Base-by-base conservation (phyloP, 176 grass and related monocot species). In the Tillandsia leiboldiana region DNA sequence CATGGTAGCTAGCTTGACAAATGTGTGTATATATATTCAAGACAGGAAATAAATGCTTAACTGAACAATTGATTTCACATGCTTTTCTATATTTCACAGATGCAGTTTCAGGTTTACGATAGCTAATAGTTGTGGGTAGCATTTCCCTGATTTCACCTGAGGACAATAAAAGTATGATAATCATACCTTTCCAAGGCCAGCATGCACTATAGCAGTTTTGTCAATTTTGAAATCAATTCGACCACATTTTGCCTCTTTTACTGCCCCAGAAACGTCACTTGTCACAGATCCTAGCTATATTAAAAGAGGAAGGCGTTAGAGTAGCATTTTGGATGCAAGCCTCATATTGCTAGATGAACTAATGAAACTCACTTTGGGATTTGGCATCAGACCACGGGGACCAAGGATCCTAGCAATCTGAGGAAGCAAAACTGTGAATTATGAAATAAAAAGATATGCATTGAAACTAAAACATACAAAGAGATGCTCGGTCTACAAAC, bases 131-230 rank as follows among this genome's bases (percentile, higher is more conserved):
- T 42, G 24, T n/a, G 10, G 14, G 53, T 9, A 28, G 7, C 2
- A 54, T 54, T 26, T 54, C 28, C 11, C n/a, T 22, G 53, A 26
- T 27, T 53, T 71, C 7, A 54, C 11, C 9, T 28, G 1, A 33
- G n/a, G 33, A 42, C 33, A 42, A 42, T 7, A 42, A 20, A 71
- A 57, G 57, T 54, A 18, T 18, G 65, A 47, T 12, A 72, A 62
- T 18, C 18, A 80, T 85, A 99, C 94, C 89, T 99, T 99, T 64
- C 89, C 94, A 78, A 99, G 94, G 18, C 87, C 89, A 64, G 85
- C 94, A 93, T 99, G 94, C 68, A 99, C 87, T 72, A 99, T 99
- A 72, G 94, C 89, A 68, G 94, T 93, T 87, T 99, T 93, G 70
- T 99, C 89, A 33, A 99, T 85, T 80, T 93, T 99, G 79, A 99